Percentiles rank a stretch among this genome's conserved stretches.
These are phyloP conservation scores for Cyclospora cayetanensis DNA, from an alignment of 169 alveolate species.

Conservation along the genomic window DNA sequence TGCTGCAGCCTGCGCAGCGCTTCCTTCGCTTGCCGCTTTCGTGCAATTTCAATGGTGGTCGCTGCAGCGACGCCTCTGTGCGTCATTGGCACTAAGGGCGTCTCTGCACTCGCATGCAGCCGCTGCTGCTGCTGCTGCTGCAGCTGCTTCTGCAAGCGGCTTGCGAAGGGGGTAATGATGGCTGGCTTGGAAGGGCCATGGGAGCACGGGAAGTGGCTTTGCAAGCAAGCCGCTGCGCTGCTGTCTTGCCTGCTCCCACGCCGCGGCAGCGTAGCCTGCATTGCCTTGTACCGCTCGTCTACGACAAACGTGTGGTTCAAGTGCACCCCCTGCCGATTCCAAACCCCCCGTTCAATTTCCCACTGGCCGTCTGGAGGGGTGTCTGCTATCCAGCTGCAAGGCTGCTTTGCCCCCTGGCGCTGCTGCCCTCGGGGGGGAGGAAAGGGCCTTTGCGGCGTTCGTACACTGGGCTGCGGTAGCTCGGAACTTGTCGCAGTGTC, in stretches of 20 bases:
- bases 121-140: constrained; percentile 26
- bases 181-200: neutral
- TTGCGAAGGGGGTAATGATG: constrained; percentile 45
- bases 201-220: neutral
- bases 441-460: too few relatives aligned
- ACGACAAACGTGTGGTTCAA: constrained; percentile 3
- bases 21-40: constrained; percentile 38
- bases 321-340: constrained; percentile 58
- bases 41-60: constrained; percentile 39
- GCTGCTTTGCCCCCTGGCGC: neutral
- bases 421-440: too few relatives aligned
- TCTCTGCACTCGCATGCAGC: too few relatives aligned
- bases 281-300: constrained; percentile 7
- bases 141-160: neutral
- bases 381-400: constrained; percentile 45
- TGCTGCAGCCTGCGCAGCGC: constrained; percentile 48
- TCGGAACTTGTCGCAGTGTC: too few relatives aligned
- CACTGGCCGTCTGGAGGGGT: constrained; percentile 33
- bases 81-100: constrained; percentile 53
- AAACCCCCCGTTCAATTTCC: constrained; percentile 53
- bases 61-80: constrained; percentile 65
- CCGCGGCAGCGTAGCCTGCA: constrained; percentile 39
- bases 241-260: neutral
- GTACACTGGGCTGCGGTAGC: too few relatives aligned
- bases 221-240: neutral